phyloP scores from a whole-genome alignment of 345 rosid genomes.

The Arabidopsis arenosa region DNA sequence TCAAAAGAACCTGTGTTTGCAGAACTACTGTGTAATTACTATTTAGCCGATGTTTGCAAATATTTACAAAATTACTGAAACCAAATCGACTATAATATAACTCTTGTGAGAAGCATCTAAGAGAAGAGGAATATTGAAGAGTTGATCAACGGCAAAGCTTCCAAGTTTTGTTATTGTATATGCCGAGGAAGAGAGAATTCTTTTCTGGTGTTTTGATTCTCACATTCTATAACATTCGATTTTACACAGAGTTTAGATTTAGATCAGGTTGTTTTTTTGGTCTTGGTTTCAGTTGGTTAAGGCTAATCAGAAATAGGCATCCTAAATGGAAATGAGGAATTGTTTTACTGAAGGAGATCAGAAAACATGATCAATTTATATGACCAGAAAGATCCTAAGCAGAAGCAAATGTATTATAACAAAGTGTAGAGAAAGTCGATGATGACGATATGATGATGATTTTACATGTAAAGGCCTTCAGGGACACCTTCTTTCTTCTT shows the following conservation, averaged over 20 bases:
- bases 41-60: neutral
- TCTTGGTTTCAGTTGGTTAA: constrained; percentile 3
- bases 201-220: neutral
- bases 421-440: constrained; percentile 5
- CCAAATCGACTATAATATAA: too few relatives aligned
- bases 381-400: constrained; percentile 27
- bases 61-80: neutral
- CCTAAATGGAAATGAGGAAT: constrained; percentile 4
- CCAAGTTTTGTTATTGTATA: neutral
- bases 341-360: neutral
- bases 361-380: neutral
- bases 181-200: neutral
- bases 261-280: neutral
- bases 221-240: neutral
- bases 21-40: neutral
- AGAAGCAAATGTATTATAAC: constrained; percentile 27
- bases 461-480: constrained; percentile 95
- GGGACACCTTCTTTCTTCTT: constrained; percentile 99
- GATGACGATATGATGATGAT: neutral
- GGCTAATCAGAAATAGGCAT: neutral
- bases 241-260: neutral
- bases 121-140: neutral
- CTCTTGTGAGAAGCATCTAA: too few relatives aligned
- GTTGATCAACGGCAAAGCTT: neutral
- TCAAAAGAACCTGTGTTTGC: neutral